phyloP scores from a whole-genome alignment of 1,284 basidiomycete genomes.

The Malassezia yamatoensis region DNA sequence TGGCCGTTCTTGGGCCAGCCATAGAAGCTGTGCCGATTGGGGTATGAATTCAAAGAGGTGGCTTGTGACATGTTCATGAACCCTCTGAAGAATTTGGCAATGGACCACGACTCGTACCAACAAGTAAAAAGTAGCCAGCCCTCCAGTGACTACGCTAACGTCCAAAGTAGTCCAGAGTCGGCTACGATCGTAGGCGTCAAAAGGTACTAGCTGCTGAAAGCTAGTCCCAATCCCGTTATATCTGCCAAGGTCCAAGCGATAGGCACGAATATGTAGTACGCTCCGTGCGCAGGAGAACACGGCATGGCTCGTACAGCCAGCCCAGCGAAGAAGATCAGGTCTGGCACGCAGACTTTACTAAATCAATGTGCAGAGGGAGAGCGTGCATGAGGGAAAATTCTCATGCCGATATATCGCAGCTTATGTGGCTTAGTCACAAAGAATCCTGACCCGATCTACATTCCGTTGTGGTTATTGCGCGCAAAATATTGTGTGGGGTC shows the following conservation, averaged over 20 bases:
- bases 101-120: too few species aligned
- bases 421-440: too few species aligned
- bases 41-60: not conserved
- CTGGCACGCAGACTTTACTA: constrained; percentile 1
- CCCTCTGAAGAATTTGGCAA: too few species aligned
- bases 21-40: constrained; percentile 16
- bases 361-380: not conserved
- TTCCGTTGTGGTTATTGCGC: not conserved
- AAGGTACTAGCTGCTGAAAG: too few species aligned
- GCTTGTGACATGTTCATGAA: constrained; percentile 1
- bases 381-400: not conserved
- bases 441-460: not conserved
- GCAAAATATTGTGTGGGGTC: too few species aligned
- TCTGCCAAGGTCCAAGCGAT: not conserved
- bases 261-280: not conserved
- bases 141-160: too few species aligned
- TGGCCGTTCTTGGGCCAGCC: constrained; percentile 8
- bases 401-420: not conserved
- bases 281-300: constrained; percentile 2
- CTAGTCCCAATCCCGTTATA: not conserved
- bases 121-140: too few species aligned
- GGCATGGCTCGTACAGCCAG: constrained; percentile 1
- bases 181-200: too few species aligned
- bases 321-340: not conserved
- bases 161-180: too few species aligned